Evolutionary conservation across 129 eudicot species (phyloP).

Genomic region (Dittrichia graveolens): DNA sequence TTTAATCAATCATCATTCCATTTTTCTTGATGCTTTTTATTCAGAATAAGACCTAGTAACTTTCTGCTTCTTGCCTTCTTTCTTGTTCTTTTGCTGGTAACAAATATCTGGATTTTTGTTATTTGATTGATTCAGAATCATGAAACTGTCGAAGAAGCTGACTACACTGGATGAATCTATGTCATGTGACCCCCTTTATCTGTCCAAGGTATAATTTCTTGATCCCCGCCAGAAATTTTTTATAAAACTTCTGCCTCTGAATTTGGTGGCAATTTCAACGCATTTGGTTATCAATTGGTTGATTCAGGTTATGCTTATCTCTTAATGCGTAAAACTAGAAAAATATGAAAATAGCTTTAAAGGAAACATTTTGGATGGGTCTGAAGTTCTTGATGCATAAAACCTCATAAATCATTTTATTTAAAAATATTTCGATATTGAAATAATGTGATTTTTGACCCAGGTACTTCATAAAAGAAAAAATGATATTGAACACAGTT

Average conservation of each 20-base stretch:
- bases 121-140: slow-evolving; percentile 52
- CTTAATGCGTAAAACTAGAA: background rate
- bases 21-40: background rate
- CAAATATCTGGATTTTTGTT: slow-evolving; percentile 5
- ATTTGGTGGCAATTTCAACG: background rate
- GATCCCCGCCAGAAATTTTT: background rate
- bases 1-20: background rate
- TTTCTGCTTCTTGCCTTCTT: background rate
- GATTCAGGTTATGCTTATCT: background rate
- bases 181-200: slow-evolving; percentile 80
- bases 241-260: background rate
- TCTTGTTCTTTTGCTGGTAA: background rate
- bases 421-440: background rate
- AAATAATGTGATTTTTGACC: background rate
- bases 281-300: background rate
- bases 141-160: slow-evolving; percentile 82
- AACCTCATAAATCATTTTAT: background rate
- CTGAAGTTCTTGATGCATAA: background rate
- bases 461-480: background rate
- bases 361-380: no score
- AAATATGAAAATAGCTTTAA: no score
- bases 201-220: slow-evolving; percentile 60
- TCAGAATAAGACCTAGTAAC: background rate
- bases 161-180: slow-evolving; percentile 71
- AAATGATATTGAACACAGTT: background rate